Evolutionary conservation across 2,329 filamentous ascomycete genomes (phyloP).

Genomic region (Lachnellula arida): DNA sequence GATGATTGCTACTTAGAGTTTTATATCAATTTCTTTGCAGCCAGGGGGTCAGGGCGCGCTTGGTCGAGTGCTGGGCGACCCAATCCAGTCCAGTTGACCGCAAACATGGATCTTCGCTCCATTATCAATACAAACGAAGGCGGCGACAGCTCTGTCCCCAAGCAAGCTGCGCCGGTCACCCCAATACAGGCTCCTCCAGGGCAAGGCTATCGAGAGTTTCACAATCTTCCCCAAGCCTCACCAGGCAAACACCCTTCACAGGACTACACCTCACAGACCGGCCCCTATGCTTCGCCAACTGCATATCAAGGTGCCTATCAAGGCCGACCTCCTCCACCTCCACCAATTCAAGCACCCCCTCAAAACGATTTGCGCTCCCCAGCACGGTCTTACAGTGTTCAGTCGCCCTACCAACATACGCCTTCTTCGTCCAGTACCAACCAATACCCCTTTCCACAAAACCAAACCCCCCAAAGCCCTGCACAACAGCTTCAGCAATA

Average conservation of each 20-base stretch:
- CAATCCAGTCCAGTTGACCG: conserved; percentile 10
- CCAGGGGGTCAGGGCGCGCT: conserved; percentile 20
- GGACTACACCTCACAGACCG: conserved; percentile 28
- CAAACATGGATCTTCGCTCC: conserved; percentile 47
- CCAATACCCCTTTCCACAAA: conserved; percentile 31
- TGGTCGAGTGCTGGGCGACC: conserved; percentile 20
- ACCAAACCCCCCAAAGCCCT: conserved; percentile 30
- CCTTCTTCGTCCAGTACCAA: conserved; percentile 26
- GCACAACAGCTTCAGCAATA: conserved; percentile 31
- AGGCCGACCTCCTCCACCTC: conserved; percentile 34
- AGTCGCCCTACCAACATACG: conserved; percentile 32
- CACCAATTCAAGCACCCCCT: conserved; percentile 38
- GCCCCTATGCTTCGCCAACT: conserved; percentile 30
- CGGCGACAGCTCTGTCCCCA: conserved; percentile 24
- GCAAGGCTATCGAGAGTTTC: conserved; percentile 30
- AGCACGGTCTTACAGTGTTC: conserved; percentile 33
- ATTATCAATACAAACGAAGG: conserved; percentile 43
- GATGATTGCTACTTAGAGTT: conserved; percentile 20
- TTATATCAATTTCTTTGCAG: conserved; percentile 20
- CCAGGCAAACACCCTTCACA: conserved; percentile 31
- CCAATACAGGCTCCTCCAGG: conserved; percentile 28
- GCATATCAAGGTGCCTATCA: conserved; percentile 29
- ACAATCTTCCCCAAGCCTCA: conserved; percentile 26
- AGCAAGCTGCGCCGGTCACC: conserved; percentile 30
- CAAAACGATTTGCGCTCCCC: conserved; percentile 39